phyloP scores from a whole-genome alignment of 495 filamentous ascomycete species.

The Tirmania nivea region DNA sequence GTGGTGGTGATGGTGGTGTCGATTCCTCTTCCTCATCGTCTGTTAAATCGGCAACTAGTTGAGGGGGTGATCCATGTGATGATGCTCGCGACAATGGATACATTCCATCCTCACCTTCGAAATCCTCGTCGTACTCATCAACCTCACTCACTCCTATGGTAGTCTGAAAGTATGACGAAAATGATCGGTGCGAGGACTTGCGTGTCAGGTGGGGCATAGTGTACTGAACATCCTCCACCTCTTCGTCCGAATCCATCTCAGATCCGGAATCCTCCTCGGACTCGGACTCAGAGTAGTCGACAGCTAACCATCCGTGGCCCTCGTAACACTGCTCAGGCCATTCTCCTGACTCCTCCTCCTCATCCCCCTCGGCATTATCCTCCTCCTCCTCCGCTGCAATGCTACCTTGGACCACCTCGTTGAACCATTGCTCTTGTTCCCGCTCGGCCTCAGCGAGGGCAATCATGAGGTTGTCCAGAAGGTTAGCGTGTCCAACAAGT shows the following conservation, averaged over 20 bases:
- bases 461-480: slow-evolving; percentile 88
- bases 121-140: slow-evolving; percentile 45
- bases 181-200: not conserved
- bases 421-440: slow-evolving; percentile 96
- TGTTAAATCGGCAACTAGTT: slow-evolving; percentile 48
- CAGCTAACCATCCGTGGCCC: slow-evolving; percentile 30
- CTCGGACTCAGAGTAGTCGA: slow-evolving; percentile 25
- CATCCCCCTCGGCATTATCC: slow-evolving; percentile 49
- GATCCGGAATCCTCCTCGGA: slow-evolving; percentile 25
- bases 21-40: slow-evolving; percentile 49
- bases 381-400: slow-evolving; percentile 29
- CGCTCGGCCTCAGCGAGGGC: slow-evolving; percentile 84
- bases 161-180: slow-evolving; percentile 10
- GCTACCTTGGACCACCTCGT: slow-evolving; percentile 70
- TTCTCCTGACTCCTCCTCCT: slow-evolving; percentile 42
- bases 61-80: slow-evolving; percentile 33
- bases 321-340: slow-evolving; percentile 21
- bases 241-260: slow-evolving; percentile 22
- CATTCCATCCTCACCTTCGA: slow-evolving; percentile 36
- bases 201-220: slow-evolving; percentile 5
- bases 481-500: slow-evolving; percentile 90
- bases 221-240: slow-evolving; percentile 13
- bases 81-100: slow-evolving; percentile 52
- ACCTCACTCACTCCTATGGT: slow-evolving; percentile 12
- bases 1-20: slow-evolving; percentile 69